Evolutionary conservation across 306 rosid species (phyloP).

Genomic region (Lagenaria siceraria): DNA sequence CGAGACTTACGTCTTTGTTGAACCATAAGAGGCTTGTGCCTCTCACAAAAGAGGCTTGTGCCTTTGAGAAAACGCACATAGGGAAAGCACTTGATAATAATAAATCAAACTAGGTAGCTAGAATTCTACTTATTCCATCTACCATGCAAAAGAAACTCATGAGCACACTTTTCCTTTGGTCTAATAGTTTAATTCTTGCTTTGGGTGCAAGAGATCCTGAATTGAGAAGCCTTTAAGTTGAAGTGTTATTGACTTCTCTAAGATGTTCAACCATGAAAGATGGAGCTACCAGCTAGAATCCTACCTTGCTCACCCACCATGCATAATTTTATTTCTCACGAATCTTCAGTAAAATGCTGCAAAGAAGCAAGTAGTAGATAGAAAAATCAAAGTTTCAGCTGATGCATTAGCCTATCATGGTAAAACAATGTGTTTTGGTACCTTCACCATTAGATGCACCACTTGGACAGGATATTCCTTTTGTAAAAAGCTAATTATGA

Average conservation of each 20-base stretch:
- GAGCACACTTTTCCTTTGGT: constrained; percentile 2
- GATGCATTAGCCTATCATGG: background rate
- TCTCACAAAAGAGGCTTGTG: too few relatives aligned
- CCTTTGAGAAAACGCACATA: too few relatives aligned
- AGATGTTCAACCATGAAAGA: background rate
- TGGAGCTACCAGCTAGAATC: background rate
- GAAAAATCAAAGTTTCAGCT: background rate
- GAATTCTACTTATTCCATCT: background rate
- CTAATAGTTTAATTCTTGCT: constrained; percentile 13
- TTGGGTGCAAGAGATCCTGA: constrained; percentile 14
- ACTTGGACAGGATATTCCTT: background rate
- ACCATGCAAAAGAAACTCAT: background rate
- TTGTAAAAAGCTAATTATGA: background rate
- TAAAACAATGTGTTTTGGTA: background rate
- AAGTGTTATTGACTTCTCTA: background rate
- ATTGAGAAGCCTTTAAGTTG: background rate
- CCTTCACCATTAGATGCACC: background rate
- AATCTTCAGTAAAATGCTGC: background rate
- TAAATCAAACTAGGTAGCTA: background rate
- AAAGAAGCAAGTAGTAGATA: background rate
- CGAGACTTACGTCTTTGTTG: too few relatives aligned
- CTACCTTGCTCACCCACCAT: background rate
- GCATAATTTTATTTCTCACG: background rate
- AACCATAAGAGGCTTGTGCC: too few relatives aligned
- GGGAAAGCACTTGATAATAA: background rate